Base-by-base conservation (phyloP, 1,284 basidiomycete species). In the Pyrrhoderma noxium region DNA sequence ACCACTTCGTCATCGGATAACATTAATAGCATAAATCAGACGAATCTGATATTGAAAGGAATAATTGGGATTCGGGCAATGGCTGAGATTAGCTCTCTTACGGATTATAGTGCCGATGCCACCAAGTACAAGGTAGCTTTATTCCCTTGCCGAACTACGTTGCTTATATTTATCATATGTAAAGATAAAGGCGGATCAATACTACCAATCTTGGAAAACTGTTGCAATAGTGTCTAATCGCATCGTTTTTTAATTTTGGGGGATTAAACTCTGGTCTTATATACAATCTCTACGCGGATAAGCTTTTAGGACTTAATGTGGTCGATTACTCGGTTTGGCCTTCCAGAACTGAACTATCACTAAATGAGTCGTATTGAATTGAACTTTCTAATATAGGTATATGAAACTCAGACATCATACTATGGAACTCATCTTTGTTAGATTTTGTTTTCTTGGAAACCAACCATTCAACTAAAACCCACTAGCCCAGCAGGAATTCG, bases 261-360 rank as follows among this genome's bases (percentile, higher is more conserved):
- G 8, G 54, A 0, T 44, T 50, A 5, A 62, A 65, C 2, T 71
- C 64, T 63, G 65, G 67, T 1, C 48, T 72, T 19, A 64, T 72
- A 45, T 78, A 77, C 59, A 79, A 78, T 52, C 53, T 78, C 13
- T 74, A 69, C 51, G 66, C 70, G n/a, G 75, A 77, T 53, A 63
- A 64, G 51, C 57, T 75, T 13, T 55, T 67, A 39, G 56, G 57
- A 23, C 56, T 61, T n/a, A 48, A 60, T 44, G 39, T 65, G 14
- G 65, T 66, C 53, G 60, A 64, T 13, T 45, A 59, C 23, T 11
- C 16, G 37, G 47, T 56, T 7, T 52, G 52, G 19, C 27, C 11
- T 11, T 5, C 27, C 11, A 5, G 27, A n/a, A n/a, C n/a, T n/a
- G n/a, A n/a, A n/a, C n/a, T n/a, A n/a, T 45, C 18, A 9, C n/a